Conservation (phyloP, 2,329 filamentous ascomycete genomes). For the Calonectria hawksworthii region DNA sequence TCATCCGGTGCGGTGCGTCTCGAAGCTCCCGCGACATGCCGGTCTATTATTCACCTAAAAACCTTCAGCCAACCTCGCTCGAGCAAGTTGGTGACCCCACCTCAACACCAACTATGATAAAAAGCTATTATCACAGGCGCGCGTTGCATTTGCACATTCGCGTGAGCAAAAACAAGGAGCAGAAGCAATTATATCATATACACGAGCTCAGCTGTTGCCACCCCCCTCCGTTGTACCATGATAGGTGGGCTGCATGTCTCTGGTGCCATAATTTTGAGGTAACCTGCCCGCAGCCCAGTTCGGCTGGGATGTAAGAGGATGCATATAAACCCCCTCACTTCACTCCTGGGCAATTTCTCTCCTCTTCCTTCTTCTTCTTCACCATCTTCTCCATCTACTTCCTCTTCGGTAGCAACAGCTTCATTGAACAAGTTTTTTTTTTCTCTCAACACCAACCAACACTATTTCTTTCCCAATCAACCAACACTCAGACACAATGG, state of each 20-base stretch:
- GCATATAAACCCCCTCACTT: background rate
- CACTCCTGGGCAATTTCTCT: background rate
- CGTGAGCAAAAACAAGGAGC: background rate
- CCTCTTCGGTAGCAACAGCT: background rate
- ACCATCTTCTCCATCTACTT: no score
- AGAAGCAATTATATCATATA: background rate
- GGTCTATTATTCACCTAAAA: background rate
- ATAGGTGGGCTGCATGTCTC: slow-evolving; percentile 1
- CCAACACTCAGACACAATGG: background rate
- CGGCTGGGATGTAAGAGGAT: background rate
- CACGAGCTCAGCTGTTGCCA: background rate
- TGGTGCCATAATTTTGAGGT: background rate
- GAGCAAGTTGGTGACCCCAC: background rate
- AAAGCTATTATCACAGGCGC: background rate
- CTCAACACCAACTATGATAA: background rate
- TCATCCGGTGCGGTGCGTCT: background rate
- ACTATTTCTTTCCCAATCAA: background rate
- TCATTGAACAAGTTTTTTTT: background rate
- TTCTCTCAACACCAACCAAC: background rate
- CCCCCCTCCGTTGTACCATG: background rate
- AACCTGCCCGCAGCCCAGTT: background rate
- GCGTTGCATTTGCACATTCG: background rate
- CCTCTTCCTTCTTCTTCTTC: background rate
- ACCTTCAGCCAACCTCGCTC: background rate
- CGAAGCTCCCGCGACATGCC: background rate